Evolutionary conservation across 2,329 filamentous ascomycete genomes (phyloP).

Genomic region (Ilyonectria destructans): DNA sequence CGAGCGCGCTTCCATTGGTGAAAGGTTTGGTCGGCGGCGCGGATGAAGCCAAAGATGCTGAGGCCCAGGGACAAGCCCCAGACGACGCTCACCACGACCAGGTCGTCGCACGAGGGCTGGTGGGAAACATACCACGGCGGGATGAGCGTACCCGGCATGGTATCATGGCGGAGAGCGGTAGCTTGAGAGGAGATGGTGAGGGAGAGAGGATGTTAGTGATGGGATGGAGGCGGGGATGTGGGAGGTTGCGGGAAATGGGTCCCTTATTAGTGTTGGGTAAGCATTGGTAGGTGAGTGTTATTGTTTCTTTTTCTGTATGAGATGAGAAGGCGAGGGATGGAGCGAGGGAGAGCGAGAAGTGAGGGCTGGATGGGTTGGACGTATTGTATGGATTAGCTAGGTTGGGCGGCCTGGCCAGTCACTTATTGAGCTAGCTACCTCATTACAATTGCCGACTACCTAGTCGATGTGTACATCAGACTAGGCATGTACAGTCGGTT

Average conservation of each 20-base stretch:
- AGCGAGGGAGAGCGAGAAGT: background rate
- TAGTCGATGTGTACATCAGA: no score
- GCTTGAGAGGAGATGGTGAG: background rate
- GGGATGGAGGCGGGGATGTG: background rate
- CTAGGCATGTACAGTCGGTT: background rate
- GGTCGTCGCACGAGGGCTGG: constrained; percentile 47
- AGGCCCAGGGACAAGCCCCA: constrained; percentile 58
- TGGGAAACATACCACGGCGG: constrained; percentile 45
- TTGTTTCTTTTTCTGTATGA: background rate
- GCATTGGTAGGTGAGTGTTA: background rate
- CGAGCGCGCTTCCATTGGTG: constrained; percentile 52
- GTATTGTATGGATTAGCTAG: no score
- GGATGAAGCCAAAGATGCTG: constrained; percentile 53
- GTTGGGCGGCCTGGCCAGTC: background rate
- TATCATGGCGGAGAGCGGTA: no score
- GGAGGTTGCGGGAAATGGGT: no score
- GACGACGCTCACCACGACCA: constrained; percentile 55
- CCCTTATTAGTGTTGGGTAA: background rate
- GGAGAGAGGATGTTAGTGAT: background rate
- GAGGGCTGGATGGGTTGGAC: background rate
- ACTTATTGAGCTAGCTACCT: background rate
- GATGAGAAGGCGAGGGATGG: background rate
- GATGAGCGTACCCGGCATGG: constrained; percentile 44
- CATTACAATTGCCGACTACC: background rate
- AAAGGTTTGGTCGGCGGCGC: constrained; percentile 55